phyloP scores from a whole-genome alignment of 257 asterid genomes.

The Penstemon eatonii region DNA sequence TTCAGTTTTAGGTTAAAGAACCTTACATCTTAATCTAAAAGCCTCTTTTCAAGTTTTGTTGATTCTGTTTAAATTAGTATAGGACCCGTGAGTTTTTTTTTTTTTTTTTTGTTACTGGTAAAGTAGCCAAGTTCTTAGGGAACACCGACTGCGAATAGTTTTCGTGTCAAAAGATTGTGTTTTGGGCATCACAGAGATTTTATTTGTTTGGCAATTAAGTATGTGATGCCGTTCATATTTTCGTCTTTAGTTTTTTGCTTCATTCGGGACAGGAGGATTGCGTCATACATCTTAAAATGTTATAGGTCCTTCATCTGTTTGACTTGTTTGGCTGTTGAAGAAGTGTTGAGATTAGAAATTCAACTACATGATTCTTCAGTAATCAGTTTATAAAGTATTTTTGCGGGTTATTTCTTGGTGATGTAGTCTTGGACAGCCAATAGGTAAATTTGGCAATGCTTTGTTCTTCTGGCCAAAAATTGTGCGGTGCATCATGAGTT shows the following conservation, averaged over 20 bases:
- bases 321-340: not conserved
- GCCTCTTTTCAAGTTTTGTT: not conserved
- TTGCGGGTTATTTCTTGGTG: no score
- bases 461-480: not conserved
- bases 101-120: not conserved
- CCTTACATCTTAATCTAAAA: not conserved
- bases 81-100: not conserved
- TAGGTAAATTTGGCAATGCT: not conserved
- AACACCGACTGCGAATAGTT: not conserved
- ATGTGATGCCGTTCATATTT: not conserved
- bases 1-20: not conserved
- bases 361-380: no score
- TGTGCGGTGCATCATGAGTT: constrained; percentile 10
- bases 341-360: not conserved
- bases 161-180: not conserved
- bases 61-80: not conserved
- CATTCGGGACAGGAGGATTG: not conserved
- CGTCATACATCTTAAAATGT: not conserved
- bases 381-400: not conserved
- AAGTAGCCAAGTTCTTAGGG: not conserved
- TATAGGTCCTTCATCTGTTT: not conserved
- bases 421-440: not conserved
- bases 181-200: not conserved
- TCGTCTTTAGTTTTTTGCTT: not conserved
- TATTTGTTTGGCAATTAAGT: not conserved